Base-by-base conservation (phyloP, 768 basidiomycete genomes). In the Phanerochaete carnosa region DNA sequence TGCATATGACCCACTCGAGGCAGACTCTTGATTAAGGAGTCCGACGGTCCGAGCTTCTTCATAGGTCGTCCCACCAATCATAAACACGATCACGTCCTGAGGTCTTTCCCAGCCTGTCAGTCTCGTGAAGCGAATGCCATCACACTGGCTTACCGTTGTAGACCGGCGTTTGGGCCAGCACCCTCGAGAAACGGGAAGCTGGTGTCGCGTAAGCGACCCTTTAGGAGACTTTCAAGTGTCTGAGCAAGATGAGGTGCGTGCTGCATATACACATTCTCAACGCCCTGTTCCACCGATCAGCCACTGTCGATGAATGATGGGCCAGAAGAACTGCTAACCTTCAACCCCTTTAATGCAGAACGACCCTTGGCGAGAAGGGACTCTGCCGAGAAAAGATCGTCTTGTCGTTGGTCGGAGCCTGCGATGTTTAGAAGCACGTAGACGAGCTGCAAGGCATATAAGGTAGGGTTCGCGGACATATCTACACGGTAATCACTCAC, bases 241-340 rank as follows among this genome's bases (percentile, higher is more conserved):
- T 97, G 90, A 1, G 90, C 87, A 5, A 99, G 79, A 73, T 95
- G 95, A 7, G 97, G 97, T 16, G 87, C 88, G 68, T 98, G 97
- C 66, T 98, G 97, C 58, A 94, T 99, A 72, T 98, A 99, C 16
- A 98, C 95, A 68, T 99, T 99, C 75, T 99, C 97, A 3, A 98
- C 96, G 2, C 97, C 97, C 93, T 95, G 63, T 33, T 35, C 26
- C 46, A 30, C 69, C 46, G 64, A 51, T 23, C 57, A 19, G n/a
- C 50, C 19, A 25, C 33, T 7, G 32, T n/a, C 3, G n/a, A 47
- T 13, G 26, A 12, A 13, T 28, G 16, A 23, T 64, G 12, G 15
- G 37, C 22, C 23, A 30, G 16, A 23, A 64, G 22, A 15, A 25
- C 32, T 19, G 22, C 75, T 32, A 57, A 93, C 94, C 83, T 97